These are phyloP conservation scores for Phyllostachys edulis DNA, from an alignment of 176 grass and related monocot species.

Conservation along the genomic window DNA sequence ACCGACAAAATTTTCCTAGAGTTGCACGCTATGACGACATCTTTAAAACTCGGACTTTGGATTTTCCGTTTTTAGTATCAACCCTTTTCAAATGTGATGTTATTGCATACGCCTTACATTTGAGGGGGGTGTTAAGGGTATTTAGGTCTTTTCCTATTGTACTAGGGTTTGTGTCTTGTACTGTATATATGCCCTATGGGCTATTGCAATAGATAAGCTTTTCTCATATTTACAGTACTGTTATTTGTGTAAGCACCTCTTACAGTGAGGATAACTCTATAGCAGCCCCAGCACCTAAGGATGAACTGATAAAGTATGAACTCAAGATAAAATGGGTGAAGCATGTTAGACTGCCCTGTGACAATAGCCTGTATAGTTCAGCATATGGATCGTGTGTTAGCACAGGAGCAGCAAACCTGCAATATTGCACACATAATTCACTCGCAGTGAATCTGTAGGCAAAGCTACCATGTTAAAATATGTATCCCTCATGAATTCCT, in stretches of 20 bases:
- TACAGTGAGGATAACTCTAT: not conserved
- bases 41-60: no score
- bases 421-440: not conserved
- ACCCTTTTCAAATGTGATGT: no score
- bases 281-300: not conserved
- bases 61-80: no score
- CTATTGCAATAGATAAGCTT: no score
- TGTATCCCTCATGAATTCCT: not conserved
- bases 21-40: no score
- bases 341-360: not conserved
- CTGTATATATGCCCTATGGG: no score
- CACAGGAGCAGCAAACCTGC: not conserved
- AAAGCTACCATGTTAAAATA: not conserved
- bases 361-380: not conserved
- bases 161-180: no score
- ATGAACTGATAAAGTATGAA: not conserved
- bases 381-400: slow-evolving; percentile 1
- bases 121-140: no score
- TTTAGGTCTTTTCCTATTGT: no score
- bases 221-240: no score
- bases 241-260: not conserved
- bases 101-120: no score
- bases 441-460: not conserved
- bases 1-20: no score
- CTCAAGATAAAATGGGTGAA: slow-evolving; percentile 10